These are phyloP conservation scores for Datura wrightii DNA, from an alignment of 257 asterid genomes.

Conservation along the genomic window DNA sequence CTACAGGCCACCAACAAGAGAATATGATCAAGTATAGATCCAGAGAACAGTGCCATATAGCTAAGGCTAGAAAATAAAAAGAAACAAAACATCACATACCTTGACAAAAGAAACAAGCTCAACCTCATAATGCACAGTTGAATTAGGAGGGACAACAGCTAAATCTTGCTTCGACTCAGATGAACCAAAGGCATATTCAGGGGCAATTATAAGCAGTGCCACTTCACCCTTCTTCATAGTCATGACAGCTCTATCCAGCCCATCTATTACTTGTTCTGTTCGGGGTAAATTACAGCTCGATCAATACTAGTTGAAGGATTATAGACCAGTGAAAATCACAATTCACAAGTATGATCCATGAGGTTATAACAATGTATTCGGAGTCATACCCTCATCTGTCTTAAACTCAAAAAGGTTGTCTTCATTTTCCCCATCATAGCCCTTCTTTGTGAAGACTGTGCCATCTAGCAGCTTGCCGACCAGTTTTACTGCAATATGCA, in stretches of 20 bases:
- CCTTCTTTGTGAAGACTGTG: constrained; percentile 58
- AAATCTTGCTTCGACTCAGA: constrained; percentile 57
- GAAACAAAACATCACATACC: constrained; percentile 41
- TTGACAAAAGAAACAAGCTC: constrained; percentile 71
- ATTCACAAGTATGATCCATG: neutral
- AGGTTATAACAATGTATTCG: neutral
- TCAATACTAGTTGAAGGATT: neutral
- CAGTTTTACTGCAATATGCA: constrained; percentile 58
- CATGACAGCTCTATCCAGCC: constrained; percentile 64
- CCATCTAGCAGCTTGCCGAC: constrained; percentile 70
- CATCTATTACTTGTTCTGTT: constrained; percentile 74
- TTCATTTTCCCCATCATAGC: constrained; percentile 53
- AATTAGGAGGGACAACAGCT: constrained; percentile 68
- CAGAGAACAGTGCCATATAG: neutral
- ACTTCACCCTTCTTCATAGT: constrained; percentile 74
- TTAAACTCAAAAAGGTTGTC: constrained; percentile 67
- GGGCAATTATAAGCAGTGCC: constrained; percentile 56
- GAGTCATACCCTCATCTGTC: constrained; percentile 64
- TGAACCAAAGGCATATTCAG: constrained; percentile 74
- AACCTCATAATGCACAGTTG: constrained; percentile 61
- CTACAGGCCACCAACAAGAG: constrained; percentile 36
- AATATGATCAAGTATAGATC: neutral
- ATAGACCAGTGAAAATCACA: constrained; percentile 4
- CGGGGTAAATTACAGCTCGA: neutral
- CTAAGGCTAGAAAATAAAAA: neutral